Evolutionary conservation across 441 rosid species (phyloP), one percentile per base, ranked within the genome.

Genomic region (Jatropha multifida): DNA sequence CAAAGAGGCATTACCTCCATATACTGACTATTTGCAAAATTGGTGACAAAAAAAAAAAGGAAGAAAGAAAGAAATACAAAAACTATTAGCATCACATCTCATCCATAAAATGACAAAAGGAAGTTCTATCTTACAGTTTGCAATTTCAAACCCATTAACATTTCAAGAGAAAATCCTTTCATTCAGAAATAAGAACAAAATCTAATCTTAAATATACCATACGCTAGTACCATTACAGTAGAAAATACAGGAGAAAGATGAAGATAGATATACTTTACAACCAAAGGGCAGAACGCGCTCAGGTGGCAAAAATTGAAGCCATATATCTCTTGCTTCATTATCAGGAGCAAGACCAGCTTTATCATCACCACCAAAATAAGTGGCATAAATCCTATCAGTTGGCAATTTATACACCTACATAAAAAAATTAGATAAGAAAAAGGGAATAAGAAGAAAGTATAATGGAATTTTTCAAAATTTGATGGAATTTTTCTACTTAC

Each of bases 361-460:
- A 75, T 89, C 95, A 84, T 96, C 99, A 79, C 99, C 99, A 18
- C 97, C 98, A 74, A 96, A 96, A 85, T 96, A 96, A 10, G 99
- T 96, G 9, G 98, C 99, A 78, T 96, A 96, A 71, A 96, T 73
- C 62, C 95, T 84, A 77, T 96, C 96, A 38, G 84, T 46, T 1
- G 98, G 98, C 59, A 96, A 82, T 60, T 90, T 76, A 81, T 92
- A 94, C 27, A 91, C 97, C 99, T 95, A 83, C 65, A 71, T 37
- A 38, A 56, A 46, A 64, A 2, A 14, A 15, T 32, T 14, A 37
- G 14, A 42, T 12, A 5, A 20, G 7, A 7, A 32, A 48, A 69
- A 52, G 12, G 8, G 7, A 42, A 15, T 44, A 44, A 38, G 17
- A 11, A 27, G n/a, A 42, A 20, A 68, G 73, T 38, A 55, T 18